phyloP scores from a whole-genome alignment of 1,139 yeast species.

The Protomyces inouyei region DNA sequence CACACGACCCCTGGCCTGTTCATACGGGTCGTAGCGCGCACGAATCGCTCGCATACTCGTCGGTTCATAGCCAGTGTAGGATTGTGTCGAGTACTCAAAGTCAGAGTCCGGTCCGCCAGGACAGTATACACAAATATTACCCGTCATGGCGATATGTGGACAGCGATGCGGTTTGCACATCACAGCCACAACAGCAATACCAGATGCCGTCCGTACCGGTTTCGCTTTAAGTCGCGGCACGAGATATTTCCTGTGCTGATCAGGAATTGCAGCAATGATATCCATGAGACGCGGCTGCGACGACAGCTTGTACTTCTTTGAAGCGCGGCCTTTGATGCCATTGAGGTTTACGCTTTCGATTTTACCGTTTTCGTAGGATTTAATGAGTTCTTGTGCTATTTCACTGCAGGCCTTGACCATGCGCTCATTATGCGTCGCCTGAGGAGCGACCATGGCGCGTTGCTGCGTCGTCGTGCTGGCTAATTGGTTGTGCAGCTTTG shows the following conservation, averaged over 20 bases:
- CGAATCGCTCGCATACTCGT: slow-evolving; percentile 98
- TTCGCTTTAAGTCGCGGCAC: slow-evolving; percentile 93
- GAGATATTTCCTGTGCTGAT: slow-evolving; percentile 84
- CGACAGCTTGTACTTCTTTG: slow-evolving; percentile 84
- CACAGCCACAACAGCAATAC: slow-evolving; percentile 95
- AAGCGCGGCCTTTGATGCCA: slow-evolving; percentile 76
- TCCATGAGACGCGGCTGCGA: slow-evolving; percentile 94
- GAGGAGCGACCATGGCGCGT: not conserved
- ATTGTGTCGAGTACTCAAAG: slow-evolving; percentile 95
- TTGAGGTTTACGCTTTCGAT: slow-evolving; percentile 70
- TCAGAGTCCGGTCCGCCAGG: slow-evolving; percentile 99
- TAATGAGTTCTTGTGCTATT: slow-evolving; percentile 29
- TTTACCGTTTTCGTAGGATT: slow-evolving; percentile 29
- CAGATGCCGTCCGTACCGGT: slow-evolving; percentile 97
- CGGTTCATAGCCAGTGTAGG: slow-evolving; percentile 98
- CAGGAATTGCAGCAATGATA: slow-evolving; percentile 91
- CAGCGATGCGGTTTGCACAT: slow-evolving; percentile 99
- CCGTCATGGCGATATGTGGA: slow-evolving; percentile 98
- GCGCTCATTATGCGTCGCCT: slow-evolving; percentile 19
- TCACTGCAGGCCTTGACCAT: slow-evolving; percentile 31
- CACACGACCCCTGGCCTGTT: slow-evolving; percentile 95
- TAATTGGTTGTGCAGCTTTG: too few relatives aligned
- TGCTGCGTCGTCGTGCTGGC: too few relatives aligned
- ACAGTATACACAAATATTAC: slow-evolving; percentile 93
- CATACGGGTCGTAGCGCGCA: slow-evolving; percentile 96